Conservation (phyloP, 75 land plant species). For the Pinus taeda region DNA sequence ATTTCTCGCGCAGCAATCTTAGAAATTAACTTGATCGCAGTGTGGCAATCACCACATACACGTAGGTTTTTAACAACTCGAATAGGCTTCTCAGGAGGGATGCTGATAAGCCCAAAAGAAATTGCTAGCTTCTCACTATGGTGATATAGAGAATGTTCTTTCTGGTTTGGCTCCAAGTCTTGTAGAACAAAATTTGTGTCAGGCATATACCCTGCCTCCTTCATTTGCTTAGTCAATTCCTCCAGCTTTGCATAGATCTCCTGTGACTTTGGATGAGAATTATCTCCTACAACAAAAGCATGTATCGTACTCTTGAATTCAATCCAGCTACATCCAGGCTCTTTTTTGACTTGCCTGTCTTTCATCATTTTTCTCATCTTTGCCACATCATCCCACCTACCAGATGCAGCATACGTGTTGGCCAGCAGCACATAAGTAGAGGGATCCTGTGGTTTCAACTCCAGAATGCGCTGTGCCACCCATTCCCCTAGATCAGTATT, state of each 20-base stretch:
- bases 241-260: constrained; percentile 26
- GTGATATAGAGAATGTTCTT: constrained; percentile 8
- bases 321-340: constrained; percentile 1
- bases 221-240: constrained; percentile 14
- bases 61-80: constrained; percentile 20
- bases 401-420: not conserved
- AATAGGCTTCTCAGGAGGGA: constrained; percentile 23
- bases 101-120: constrained; percentile 24
- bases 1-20: constrained; percentile 10
- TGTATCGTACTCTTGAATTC: not conserved
- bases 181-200: constrained; percentile 12
- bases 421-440: not conserved
- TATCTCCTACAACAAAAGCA: not conserved
- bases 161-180: constrained; percentile 8
- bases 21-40: constrained; percentile 17
- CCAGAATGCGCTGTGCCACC: not conserved
- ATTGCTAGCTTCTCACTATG: constrained; percentile 34
- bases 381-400: not conserved
- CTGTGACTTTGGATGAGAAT: constrained; percentile 26
- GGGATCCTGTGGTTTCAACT: not conserved
- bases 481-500: not conserved
- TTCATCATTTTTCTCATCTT: constrained; percentile 2
- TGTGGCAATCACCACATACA: constrained; percentile 25
- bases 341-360: not conserved
- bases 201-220: constrained; percentile 9